Conservation (phyloP, 2,329 filamentous ascomycete genomes). For the Fusarium mangiferae region DNA sequence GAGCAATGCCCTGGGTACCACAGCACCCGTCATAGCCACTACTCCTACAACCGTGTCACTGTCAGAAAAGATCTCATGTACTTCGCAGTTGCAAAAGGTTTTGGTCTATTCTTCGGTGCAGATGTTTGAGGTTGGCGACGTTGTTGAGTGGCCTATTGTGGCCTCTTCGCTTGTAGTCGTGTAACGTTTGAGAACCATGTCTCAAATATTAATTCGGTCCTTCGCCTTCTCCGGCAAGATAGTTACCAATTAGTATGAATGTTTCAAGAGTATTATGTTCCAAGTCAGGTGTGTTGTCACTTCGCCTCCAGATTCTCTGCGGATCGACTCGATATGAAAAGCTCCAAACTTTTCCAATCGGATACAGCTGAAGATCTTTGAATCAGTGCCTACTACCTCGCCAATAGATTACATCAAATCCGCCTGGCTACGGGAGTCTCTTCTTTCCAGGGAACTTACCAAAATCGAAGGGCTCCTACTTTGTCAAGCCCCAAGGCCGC, state of each 20-base stretch:
- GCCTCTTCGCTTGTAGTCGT: conserved; percentile 34
- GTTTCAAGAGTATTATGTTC: conserved; percentile 43
- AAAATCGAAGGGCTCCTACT: neutral
- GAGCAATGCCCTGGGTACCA: conserved; percentile 42
- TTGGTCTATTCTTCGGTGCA: conserved; percentile 14
- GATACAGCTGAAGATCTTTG: neutral
- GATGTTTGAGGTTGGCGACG: conserved; percentile 34
- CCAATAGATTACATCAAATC: neutral
- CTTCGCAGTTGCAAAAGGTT: neutral
- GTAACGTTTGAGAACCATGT: conserved; percentile 42
- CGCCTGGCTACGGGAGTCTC: neutral
- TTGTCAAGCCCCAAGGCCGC: neutral
- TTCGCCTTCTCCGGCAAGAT: conserved; percentile 33
- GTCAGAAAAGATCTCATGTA: conserved; percentile 47
- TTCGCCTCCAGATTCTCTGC: neutral
- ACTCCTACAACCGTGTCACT: conserved; percentile 47
- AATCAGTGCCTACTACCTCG: neutral
- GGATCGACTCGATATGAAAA: conserved; percentile 36
- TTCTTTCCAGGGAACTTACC: no score
- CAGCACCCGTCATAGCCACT: conserved; percentile 52
- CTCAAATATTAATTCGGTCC: conserved; percentile 48
- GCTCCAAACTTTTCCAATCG: conserved; percentile 1
- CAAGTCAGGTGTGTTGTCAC: conserved; percentile 1
- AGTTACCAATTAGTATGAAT: conserved; percentile 30
- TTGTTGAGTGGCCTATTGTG: conserved; percentile 33